Base-by-base conservation (phyloP, 495 filamentous ascomycete genomes). In the Tetracladium setigerum region DNA sequence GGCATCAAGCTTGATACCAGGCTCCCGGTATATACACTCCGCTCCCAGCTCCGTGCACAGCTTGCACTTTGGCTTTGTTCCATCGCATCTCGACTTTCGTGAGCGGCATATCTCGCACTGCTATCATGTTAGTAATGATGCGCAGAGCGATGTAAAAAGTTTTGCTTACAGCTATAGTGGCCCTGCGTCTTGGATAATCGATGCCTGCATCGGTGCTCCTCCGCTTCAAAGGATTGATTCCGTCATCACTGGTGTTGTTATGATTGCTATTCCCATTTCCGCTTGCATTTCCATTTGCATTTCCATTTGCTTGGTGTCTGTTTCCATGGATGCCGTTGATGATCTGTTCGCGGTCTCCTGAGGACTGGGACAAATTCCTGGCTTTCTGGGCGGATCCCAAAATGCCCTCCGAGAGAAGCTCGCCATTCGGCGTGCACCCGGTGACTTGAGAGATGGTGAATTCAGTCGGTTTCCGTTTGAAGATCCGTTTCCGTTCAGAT, bases 91-190 rank as follows among this genome's bases (percentile, higher is more conserved):
- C 41, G 86, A 89, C 63, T 91, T 90, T 48, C 86, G 75, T 32
- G 85, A 83, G 24, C 86, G 84, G 58, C 86, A 91, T 44, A 90
- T 86, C 61, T 91, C 86, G 67, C 86, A 91, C 81, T 88, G 59
- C 47, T 14, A 22, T 36, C n/a, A 35, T 14, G 13, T 38, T 16
- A 43, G 44, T 18, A 49, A 44, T 30, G 22, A 27, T 46, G 43
- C 27, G 43, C 31, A 16, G 17, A 50, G 39, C 15, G 17, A 15
- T 42, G 4, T 19, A 41, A 19, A 47, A 22, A 51, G 39, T 18
- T 40, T 12, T 40, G 69, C 81, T 57, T 78, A 86, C 82, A 49
- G 82, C 82, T 59, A 86, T 84, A 7, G 82, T 86, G 47, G 82
- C 82, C 53, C 82, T 70, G 58, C 82, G 71, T 61, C 82, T 68